Base-by-base conservation (phyloP, 1,139 yeast species). In the Geotrichum europaeum region DNA sequence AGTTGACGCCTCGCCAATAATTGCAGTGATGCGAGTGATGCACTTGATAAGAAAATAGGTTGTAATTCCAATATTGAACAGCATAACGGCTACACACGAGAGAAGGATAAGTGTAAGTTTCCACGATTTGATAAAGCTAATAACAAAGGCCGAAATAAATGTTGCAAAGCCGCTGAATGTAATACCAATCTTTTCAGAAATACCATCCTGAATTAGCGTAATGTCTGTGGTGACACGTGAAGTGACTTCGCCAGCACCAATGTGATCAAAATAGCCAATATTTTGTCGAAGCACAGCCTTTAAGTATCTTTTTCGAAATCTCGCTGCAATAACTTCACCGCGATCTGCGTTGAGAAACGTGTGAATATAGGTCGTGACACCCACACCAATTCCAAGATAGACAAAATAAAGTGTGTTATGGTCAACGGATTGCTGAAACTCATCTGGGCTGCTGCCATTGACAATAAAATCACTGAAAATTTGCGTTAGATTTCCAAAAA, bases 201-300 rank as follows among this genome's bases (percentile, higher is more conserved):
- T 77, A 50, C 80, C 81, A 53, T 76, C 79, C 64, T 78, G 81
- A 58, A 78, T 75, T 45, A 73, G 66, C 45, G 73, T 69, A n/a
- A 80, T 75, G 55, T 78, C 81, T 49, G 76, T 72, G 36, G 79
- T 76, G 65, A 78, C 77, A 18, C 80, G 73, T 28, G 80, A 75
- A 15, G 79, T 74, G 49, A 77, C 75, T 62, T 76, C 78, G 28
- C 81, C 81, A 18, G 80, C 75, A 32, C 81, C 81, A 18, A 78
- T 68, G 53, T 72, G 70, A 66, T 78, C 81, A 64, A 78, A 78
- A 64, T 75, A 78, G n/a, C 76, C 81, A 57, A 78, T 71, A 58
- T 78, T 78, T 64, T 78, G 81, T 50, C 78, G 69, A 58, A 78
- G 65, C 15, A 78, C 68, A 2, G 80, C 75, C 60, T 66, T 63